Base-by-base conservation (phyloP, 805 yeast genomes). In the Ogataea nonfermentans region DNA sequence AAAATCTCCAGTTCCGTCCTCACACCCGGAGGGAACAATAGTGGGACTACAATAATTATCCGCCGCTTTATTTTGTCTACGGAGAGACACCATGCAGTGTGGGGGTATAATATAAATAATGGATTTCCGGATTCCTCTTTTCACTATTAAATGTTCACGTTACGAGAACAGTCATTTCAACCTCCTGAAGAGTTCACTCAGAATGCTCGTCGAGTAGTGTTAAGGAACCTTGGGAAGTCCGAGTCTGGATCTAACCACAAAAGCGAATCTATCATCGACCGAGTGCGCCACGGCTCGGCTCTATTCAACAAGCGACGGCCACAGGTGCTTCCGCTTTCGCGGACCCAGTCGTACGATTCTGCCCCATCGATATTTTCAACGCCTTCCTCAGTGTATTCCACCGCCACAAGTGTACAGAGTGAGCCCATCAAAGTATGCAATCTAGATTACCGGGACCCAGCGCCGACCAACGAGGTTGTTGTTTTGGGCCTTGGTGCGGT, bases 181-280 rank as follows among this genome's bases (percentile, higher is more conserved):
- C 47, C 59, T 2, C 62, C 62, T 0, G 47, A 43, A 4, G 47
- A 44, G 40, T 55, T 57, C 32, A 56, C 53, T 4, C 51, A 44
- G 24, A 48, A 46, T 27, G 62, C 62, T 4, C 46, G 62, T 14
- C 46, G 44, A 22, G 48, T 37, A 3, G 60, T 57, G 11, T 37
- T 48, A 13, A 44, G 41, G 29, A 53, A 56, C 24, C 37, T 57
- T 7, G 33, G 41, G 28, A 15, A 32, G 32, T 29, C 33, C 11
- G 12, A 12, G 12, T 13, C 29, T n/a, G 9, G 11, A 4, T 12
- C 9, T 9, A 4, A n/a, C 9, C 23, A 32, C 20, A 32, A 19
- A 15, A 35, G 17, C 24, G 32, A 41, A 37, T 42, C 36, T 4
- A n/a, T 32, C 24, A 36, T 37, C 29, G 36, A 29, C 30, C 41